Base-by-base conservation (phyloP, 345 rosid genomes). In the Rubroshorea leprosula region DNA sequence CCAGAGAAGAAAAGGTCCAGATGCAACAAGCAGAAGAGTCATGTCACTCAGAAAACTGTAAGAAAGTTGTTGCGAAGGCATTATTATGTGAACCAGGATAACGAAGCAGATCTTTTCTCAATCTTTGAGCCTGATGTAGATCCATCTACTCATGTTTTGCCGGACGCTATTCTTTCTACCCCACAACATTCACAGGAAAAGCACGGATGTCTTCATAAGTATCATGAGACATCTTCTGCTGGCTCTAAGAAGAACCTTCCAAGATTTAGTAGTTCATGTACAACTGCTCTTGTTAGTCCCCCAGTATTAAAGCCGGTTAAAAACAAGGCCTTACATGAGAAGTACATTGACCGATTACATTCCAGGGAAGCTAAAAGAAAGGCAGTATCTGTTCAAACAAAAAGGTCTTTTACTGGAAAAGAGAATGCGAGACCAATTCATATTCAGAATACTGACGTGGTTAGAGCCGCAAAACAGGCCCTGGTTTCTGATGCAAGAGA, bases 321-420 rank as follows among this genome's bases (percentile, higher is more conserved):
- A 61, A 85, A 83, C 75, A 79, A 57, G 57, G 83, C 80, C 15
- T 75, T 87, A 69, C 96, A 89, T 72, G 96, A 92, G 73, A 85
- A 76, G 71, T 85, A 86, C 60, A 84, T 85, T 8, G 91, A 89
- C 65, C 86, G 74, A 50, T 74, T 86, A 39, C 90, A 83, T 65
- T 38, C 31, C 53, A 80, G 98, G 74, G 98, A 91, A 57, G 95
- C 90, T 43, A 85, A 79, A 75, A 74, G 97, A 76, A 82, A 73
- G 63, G 72, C 80, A 5, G 80, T 66, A 46, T 59, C 61, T 49
- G 64, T 31, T 39, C 60, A 69, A 24, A 60, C 43, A 15, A 66
- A 52, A 55, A 63, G 31, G 45, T 29, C 23, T 5, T 15, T n/a
- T n/a, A n/a, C 51, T 0, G 74, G 82, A 23, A 76, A 83, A 73